Percentiles rank a stretch among this genome's conserved stretches.
Evolutionary conservation across 768 basidiomycete genomes (phyloP).

Genomic region (Boletus bicolor): DNA sequence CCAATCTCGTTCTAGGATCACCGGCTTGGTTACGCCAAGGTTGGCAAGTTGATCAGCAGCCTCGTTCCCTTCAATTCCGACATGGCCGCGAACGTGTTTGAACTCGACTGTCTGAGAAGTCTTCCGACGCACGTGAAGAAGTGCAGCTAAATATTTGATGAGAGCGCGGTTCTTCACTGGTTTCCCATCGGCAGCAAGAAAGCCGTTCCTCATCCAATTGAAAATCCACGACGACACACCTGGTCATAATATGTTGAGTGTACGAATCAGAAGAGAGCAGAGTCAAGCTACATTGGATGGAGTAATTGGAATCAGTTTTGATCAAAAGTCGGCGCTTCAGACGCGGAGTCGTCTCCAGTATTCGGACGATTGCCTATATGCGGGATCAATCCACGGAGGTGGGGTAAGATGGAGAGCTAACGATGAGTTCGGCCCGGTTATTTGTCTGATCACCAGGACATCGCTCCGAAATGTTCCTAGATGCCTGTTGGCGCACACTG

Average conservation of each 20-base stretch:
- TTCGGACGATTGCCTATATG: slow-evolving; percentile 80
- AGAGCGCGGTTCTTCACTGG: slow-evolving; percentile 72
- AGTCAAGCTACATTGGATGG: slow-evolving; percentile 59
- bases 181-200: slow-evolving; percentile 42
- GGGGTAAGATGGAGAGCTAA: slow-evolving; percentile 34
- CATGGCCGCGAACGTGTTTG: slow-evolving; percentile 76
- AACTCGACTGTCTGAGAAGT: slow-evolving; percentile 58
- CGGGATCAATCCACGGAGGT: neutral
- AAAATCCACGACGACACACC: slow-evolving; percentile 68
- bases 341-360: slow-evolving; percentile 69
- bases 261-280: neutral
- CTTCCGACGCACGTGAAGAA: slow-evolving; percentile 51
- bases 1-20: slow-evolving; percentile 60
- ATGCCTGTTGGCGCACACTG: neutral
- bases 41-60: slow-evolving; percentile 77
- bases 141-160: slow-evolving; percentile 65
- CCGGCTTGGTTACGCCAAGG: slow-evolving; percentile 43
- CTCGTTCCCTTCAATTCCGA: slow-evolving; percentile 79
- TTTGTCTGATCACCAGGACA: slow-evolving; percentile 85
- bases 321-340: slow-evolving; percentile 60
- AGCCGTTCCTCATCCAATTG: slow-evolving; percentile 61
- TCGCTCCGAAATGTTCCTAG: slow-evolving; percentile 77
- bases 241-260: slow-evolving; percentile 31
- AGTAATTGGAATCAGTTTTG: slow-evolving; percentile 84
- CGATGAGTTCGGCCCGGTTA: slow-evolving; percentile 85